These are phyloP conservation scores for Protomyces pachydermus DNA, from an alignment of 1,139 yeast genomes.

Conservation along the genomic window DNA sequence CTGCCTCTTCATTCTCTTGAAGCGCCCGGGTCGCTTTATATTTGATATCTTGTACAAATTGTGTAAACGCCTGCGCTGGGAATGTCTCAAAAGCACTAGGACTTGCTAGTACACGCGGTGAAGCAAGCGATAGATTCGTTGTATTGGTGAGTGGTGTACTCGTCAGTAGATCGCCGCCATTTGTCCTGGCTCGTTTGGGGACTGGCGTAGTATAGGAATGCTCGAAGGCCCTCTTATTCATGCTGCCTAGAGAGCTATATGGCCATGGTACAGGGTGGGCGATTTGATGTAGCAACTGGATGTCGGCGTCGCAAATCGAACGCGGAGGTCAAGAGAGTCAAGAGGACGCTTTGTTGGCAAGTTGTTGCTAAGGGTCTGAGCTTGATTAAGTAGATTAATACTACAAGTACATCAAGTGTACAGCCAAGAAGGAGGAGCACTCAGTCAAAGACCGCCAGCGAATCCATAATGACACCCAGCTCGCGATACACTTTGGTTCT, in stretches of 20 bases:
- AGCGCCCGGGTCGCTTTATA: not conserved
- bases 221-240: not conserved
- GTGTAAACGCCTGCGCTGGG: not conserved
- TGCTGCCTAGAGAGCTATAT: not conserved
- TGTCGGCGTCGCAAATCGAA: too few species aligned
- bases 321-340: too few species aligned
- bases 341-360: too few species aligned
- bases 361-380: too few species aligned
- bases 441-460: not conserved
- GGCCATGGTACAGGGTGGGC: too few species aligned
- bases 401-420: not conserved
- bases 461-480: conserved; percentile 13
- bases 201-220: not conserved
- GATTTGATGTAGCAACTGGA: too few species aligned
- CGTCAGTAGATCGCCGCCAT: not conserved
- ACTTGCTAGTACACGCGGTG: not conserved
- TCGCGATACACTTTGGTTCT: conserved; percentile 14
- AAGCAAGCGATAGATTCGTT: not conserved
- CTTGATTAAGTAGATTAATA: not conserved
- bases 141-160: not conserved
- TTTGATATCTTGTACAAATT: not conserved
- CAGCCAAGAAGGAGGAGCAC: not conserved
- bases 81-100: not conserved
- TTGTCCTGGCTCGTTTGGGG: not conserved
- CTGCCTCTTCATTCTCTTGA: not conserved